Base-by-base conservation (phyloP, 2,329 filamentous ascomycete species). In the Ophiocordyceps camponoti-saundersi region DNA sequence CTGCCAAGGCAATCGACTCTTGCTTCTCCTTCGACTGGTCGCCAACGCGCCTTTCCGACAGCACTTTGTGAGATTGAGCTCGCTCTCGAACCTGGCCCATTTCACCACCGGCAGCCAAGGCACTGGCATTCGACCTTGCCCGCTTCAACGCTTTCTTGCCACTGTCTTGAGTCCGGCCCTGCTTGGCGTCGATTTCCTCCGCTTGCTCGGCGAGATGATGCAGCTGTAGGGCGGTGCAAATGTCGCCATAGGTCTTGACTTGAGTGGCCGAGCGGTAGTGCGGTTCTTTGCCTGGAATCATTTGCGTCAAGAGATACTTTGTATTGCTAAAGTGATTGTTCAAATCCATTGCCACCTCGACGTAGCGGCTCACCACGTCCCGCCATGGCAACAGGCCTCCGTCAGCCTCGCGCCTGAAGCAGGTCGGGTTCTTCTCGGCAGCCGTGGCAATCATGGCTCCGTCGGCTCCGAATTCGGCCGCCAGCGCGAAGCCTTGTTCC, bases 361-460 rank as follows among this genome's bases (percentile, higher is more conserved):
- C 60, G 59, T 95, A 96, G 52, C 80, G 73, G 51, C 77, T 73
- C 3, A 85, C 84, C 1, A 94, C 80, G 45, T 90, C 80, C 49
- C 72, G 67, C 90, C 90, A 96, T 1, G 74, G 69, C 0, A 77
- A 73, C 32, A 80, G 59, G 1, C 85, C 87, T 12, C 87, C 88
- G 40, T 85, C 75, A 1, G 71, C 74, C 36, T 74, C 65, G 1
- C 73, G 61, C 39, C 84, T 75, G 69, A 98, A 98, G 57, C 85
- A 89, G 53, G 85, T 93, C 3, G 88, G 78, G 59, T 98, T 98
- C 52, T 81, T 77, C 68, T 98, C 92, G 1, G 92, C 92, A 3
- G 86, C 76, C 3, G 87, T 92, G 11, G 92, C 92, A 56, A 98
- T 96, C 92, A 98, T 98, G 50, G 86, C 92, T 6, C 89, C 90